Evolutionary conservation across 2,329 filamentous ascomycete species (phyloP).

Genomic region (Cytospora mali): DNA sequence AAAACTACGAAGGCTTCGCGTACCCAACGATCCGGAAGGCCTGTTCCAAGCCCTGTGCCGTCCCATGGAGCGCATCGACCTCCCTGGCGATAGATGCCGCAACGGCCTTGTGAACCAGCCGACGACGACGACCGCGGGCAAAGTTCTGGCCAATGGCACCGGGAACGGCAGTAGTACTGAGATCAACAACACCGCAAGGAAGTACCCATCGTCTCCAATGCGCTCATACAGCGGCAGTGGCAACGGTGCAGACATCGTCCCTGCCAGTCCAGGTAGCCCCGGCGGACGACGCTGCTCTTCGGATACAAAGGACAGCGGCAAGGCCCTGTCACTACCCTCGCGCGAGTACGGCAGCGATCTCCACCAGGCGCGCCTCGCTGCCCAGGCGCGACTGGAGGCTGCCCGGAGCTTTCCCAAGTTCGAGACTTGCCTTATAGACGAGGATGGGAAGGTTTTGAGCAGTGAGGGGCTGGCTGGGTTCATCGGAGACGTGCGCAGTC

Average conservation of each 20-base stretch:
- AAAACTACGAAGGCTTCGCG: constrained; percentile 58
- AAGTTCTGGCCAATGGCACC: neutral
- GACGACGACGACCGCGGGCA: neutral
- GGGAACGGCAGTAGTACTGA: constrained; percentile 1
- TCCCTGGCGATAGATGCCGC: constrained; percentile 53
- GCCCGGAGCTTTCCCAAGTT: constrained; percentile 58
- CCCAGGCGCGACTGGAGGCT: constrained; percentile 66
- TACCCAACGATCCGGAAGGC: constrained; percentile 71
- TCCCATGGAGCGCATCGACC: constrained; percentile 58
- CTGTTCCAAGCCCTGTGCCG: constrained; percentile 69
- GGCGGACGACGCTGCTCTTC: constrained; percentile 11
- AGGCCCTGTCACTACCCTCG: constrained; percentile 4
- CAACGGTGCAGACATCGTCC: neutral
- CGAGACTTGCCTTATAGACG: constrained; percentile 59
- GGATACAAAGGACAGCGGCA: constrained; percentile 21
- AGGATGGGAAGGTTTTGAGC: constrained; percentile 53
- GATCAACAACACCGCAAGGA: neutral
- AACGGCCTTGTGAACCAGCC: constrained; percentile 24
- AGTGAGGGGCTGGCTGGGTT: constrained; percentile 61
- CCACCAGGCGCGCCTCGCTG: constrained; percentile 58
- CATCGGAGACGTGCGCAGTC: constrained; percentile 61
- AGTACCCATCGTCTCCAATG: neutral
- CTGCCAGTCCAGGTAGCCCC: neutral
- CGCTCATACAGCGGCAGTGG: neutral
- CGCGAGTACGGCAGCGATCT: constrained; percentile 46